Percentiles rank a stretch among this genome's conserved stretches.
These are phyloP conservation scores for Candida frijolesensis DNA, from an alignment of 1,139 yeast species.

Conservation along the genomic window DNA sequence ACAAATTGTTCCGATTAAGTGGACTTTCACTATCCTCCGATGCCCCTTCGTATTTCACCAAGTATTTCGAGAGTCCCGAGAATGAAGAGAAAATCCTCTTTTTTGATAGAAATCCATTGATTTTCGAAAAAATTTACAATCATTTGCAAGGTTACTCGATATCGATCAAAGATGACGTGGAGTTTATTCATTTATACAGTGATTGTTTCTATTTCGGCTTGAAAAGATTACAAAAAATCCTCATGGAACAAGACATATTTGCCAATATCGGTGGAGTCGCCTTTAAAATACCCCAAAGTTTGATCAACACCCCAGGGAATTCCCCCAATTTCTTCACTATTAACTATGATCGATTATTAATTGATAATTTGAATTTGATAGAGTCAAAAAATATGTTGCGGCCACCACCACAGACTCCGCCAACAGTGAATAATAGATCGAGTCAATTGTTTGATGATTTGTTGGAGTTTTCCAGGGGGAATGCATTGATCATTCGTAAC, in stretches of 20 bases:
- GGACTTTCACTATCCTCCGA: conserved; percentile 89
- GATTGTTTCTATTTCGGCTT: conserved; percentile 77
- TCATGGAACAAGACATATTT: conserved; percentile 59
- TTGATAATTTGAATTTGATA: conserved; percentile 44
- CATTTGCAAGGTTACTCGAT: conserved; percentile 83
- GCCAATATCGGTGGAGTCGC: conserved; percentile 62
- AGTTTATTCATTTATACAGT: conserved; percentile 62
- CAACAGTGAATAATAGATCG: conserved; percentile 54
- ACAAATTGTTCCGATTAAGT: conserved; percentile 56
- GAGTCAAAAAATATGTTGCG: conserved; percentile 51
- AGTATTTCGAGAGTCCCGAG: conserved; percentile 39
- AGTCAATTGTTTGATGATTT: conserved; percentile 63
- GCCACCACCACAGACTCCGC: conserved; percentile 77
- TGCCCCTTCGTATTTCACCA: conserved; percentile 65
- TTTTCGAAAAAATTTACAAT: conserved; percentile 64
- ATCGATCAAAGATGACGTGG: conserved; percentile 56
- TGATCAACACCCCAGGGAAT: conserved; percentile 64
- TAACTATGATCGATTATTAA: conserved; percentile 51
- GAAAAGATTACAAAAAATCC: conserved; percentile 51
- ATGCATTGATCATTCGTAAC: conserved; percentile 43
- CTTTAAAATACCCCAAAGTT: conserved; percentile 58
- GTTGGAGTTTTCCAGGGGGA: conserved; percentile 59
- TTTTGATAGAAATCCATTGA: conserved; percentile 75
- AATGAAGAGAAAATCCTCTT: conserved; percentile 53
- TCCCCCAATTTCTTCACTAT: conserved; percentile 76